Evolutionary conservation across 1,139 yeast species (phyloP).

Genomic region (Arxiozyma telluris): DNA sequence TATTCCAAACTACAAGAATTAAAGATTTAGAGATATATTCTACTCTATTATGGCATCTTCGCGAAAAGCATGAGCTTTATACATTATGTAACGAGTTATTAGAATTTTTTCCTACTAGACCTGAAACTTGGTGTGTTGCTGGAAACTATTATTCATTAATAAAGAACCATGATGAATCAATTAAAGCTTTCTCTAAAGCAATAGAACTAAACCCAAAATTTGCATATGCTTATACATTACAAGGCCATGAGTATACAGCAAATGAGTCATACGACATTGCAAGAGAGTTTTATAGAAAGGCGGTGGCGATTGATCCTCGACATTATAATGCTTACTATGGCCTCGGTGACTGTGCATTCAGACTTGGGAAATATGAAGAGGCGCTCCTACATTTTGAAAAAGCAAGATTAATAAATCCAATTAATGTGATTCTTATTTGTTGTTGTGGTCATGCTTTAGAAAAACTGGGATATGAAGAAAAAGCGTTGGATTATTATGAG

Average conservation of each 20-base stretch:
- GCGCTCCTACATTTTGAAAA: constrained; percentile 84
- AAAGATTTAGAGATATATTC: constrained; percentile 90
- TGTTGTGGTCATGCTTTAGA: constrained; percentile 94
- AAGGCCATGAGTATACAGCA: constrained; percentile 86
- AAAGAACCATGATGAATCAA: constrained; percentile 84
- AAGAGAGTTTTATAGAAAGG: constrained; percentile 69
- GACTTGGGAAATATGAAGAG: constrained; percentile 71
- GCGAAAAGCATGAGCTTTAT: constrained; percentile 71
- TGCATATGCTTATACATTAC: constrained; percentile 84
- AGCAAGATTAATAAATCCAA: constrained; percentile 84
- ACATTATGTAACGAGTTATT: constrained; percentile 74
- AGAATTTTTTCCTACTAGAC: constrained; percentile 53
- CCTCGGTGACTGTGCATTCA: constrained; percentile 87
- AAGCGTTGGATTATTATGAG: constrained; percentile 77
- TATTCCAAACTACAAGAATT: constrained; percentile 66
- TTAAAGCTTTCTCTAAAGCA: constrained; percentile 78
- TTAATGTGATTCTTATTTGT: constrained; percentile 80
- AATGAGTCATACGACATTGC: constrained; percentile 91
- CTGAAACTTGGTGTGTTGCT: constrained; percentile 87
- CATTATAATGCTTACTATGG: constrained; percentile 96
- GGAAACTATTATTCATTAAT: constrained; percentile 83
- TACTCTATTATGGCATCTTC: constrained; percentile 87
- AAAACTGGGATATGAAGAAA: constrained; percentile 54
- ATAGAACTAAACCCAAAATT: constrained; percentile 59
- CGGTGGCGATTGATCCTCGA: constrained; percentile 66